phyloP scores from a whole-genome alignment of 2,329 filamentous ascomycete genomes.

The Hymenoscyphus albidus region DNA sequence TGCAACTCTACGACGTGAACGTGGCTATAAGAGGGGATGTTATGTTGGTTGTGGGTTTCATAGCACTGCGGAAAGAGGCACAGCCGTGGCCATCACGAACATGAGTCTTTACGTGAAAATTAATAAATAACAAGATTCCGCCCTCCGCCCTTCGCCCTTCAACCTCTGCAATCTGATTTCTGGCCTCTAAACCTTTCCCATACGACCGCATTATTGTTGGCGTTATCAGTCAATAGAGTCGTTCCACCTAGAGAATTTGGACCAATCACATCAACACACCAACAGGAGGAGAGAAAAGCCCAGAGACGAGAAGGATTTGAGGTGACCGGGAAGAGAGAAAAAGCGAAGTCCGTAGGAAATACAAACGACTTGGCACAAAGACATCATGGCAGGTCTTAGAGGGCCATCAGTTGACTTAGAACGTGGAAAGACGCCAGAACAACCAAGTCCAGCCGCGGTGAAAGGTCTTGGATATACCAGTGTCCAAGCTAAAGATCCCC shows the following conservation, averaged over 20 bases:
- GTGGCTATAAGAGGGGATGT: background rate
- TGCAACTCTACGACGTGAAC: background rate
- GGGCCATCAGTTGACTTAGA: background rate
- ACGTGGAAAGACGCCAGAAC: background rate
- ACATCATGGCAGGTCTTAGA: background rate
- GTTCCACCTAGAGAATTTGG: background rate
- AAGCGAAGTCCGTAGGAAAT: background rate
- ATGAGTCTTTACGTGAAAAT: background rate
- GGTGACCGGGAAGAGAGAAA: background rate
- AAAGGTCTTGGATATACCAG: background rate
- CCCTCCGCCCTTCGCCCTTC: background rate
- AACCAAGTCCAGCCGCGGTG: background rate
- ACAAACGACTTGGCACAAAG: background rate
- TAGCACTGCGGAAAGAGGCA: slow-evolving; percentile 1
- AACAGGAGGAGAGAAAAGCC: background rate
- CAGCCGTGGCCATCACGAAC: background rate
- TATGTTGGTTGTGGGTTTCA: background rate
- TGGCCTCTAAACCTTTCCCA: background rate
- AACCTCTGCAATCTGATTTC: background rate
- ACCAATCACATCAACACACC: background rate
- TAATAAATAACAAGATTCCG: background rate
- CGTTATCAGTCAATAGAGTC: background rate
- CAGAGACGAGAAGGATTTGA: background rate
- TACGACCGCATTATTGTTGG: background rate
- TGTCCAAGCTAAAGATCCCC: background rate